Base-by-base conservation (phyloP, 352 stramenopile genomes). In the Thraustochytrium sp. region DNA sequence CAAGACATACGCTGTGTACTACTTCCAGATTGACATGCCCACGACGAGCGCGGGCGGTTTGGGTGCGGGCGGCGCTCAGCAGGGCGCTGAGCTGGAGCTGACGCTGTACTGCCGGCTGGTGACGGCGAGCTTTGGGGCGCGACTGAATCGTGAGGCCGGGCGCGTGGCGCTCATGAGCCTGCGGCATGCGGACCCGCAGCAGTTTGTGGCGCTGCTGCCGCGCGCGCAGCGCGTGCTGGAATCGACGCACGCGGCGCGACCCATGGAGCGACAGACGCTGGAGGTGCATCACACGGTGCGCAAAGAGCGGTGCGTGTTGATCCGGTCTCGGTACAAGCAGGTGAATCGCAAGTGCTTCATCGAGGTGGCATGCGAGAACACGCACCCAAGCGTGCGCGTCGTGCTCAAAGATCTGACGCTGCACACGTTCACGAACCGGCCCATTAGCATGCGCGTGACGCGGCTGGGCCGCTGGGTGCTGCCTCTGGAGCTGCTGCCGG, bases 321-420 rank as follows among this genome's bases (percentile, higher is more conserved):
- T 80, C 34, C 68, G 68, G 26, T 63, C 44, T 9, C 46, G 68
- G 21, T 48, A 64, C 51, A 80, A 80, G 68, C 68, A 80, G 51
- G 68, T 80, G 68, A 51, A 80, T 2, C 42, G 68, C 68, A 80
- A 80, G 31, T 80, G 68, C 49, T 80, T 80, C 9, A 64, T 80
- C 34, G 68, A 80, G 49, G 68, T 80, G 23, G 26, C 31, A 11
- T 80, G 68, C 68, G 68, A 80, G 49, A 80, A 80, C 51, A 64
- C 53, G 46, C 68, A 80, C 53, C 21, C 48, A 3, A 23, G 42
- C 11, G 68, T 80, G 53, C 26, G 34, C 26, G 48, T 80, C 23
- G 31, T 64, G 23, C 68, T 80, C 46, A 80, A 80, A 44, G 68
- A 80, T 38, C 34, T 80, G 34, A 80, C 68, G 26, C 68, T 80